A percentile compares a stretch with the other conserved stretches of the same genome.
Evolutionary conservation across 176 grass and related monocot species (phyloP).

Genomic region (Triticum urartu): DNA sequence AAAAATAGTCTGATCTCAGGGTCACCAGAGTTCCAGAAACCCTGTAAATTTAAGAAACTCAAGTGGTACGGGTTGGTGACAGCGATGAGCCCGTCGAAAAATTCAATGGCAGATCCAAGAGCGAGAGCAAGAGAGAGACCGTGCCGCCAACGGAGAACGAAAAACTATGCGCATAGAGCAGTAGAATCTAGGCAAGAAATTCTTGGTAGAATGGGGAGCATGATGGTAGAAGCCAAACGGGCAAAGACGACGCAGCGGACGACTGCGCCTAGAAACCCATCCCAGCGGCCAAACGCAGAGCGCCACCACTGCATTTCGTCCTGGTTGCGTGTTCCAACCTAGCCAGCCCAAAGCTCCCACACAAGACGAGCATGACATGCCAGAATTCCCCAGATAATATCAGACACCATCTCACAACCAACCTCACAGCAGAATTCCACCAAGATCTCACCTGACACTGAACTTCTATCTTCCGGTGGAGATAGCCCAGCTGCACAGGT

Average conservation of each 20-base stretch:
- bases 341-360: no score
- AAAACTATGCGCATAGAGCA: background rate
- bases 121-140: background rate
- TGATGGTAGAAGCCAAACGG: background rate
- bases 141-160: background rate
- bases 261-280: background rate
- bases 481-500: background rate
- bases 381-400: background rate
- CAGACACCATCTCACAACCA: background rate
- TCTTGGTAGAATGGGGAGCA: background rate
- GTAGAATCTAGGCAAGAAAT: background rate
- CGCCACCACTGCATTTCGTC: no score
- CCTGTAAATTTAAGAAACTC: background rate
- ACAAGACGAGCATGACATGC: background rate
- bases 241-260: background rate
- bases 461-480: background rate
- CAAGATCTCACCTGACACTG: background rate
- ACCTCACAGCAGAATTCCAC: background rate
- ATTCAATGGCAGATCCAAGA: constrained; percentile 26
- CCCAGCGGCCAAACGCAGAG: background rate
- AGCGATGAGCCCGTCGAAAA: constrained; percentile 22
- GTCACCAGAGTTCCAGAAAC: background rate
- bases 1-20: background rate
- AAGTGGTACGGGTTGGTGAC: background rate
- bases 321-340: no score